Evolutionary conservation across 164 flowering plant genomes (phyloP).

Genomic region (Vitis rupestris): DNA sequence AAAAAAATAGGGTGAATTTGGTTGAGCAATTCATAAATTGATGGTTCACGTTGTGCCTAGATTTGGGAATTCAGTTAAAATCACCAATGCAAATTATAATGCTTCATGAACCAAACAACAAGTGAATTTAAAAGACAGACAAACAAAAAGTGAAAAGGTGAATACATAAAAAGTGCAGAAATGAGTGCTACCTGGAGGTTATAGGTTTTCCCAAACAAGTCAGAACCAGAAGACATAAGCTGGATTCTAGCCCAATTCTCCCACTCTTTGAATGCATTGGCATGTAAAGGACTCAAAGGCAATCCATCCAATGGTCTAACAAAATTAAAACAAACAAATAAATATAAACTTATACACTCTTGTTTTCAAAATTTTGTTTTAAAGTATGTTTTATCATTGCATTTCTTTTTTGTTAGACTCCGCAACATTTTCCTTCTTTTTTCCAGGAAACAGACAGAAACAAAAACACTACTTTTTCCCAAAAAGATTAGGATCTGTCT

Average conservation of each 20-base stretch:
- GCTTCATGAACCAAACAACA: no score
- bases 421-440: neutral
- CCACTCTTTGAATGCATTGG: conserved; percentile 45
- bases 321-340: neutral
- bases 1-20: no score
- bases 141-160: neutral
- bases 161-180: neutral
- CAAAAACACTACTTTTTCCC: no score
- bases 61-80: no score
- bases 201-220: conserved; percentile 65
- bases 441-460: neutral
- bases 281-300: conserved; percentile 49
- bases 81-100: no score
- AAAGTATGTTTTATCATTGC: no score
- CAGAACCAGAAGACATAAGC: conserved; percentile 75
- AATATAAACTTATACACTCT: neutral
- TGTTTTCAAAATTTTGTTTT: neutral
- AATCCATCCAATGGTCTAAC: conserved; percentile 49
- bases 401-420: neutral
- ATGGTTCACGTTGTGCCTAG: no score
- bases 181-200: conserved; percentile 71
- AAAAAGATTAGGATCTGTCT: no score
- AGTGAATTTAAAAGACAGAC: neutral
- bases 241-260: conserved; percentile 77
- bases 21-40: no score